A percentile compares a stretch with the other conserved stretches of the same genome.
These are phyloP conservation scores for Rhizomucor miehei DNA, from an alignment of 371 early-diverging fungal species.

Conservation along the genomic window DNA sequence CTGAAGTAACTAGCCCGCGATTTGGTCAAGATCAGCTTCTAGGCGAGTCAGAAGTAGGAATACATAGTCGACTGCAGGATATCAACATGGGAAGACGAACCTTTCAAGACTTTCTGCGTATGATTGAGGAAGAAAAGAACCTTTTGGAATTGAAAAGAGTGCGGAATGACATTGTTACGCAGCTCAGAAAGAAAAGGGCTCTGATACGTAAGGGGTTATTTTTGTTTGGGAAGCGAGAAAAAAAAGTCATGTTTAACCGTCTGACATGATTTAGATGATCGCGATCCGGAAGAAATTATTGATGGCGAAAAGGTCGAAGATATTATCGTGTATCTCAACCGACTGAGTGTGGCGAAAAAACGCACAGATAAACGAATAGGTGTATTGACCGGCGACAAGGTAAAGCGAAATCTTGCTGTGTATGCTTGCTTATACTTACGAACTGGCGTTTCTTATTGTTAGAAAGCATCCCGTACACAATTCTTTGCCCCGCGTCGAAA, in stretches of 20 bases:
- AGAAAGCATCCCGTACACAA: slow-evolving; percentile 12
- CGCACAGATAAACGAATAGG: slow-evolving; percentile 74
- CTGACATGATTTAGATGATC: slow-evolving; percentile 40
- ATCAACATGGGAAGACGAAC: slow-evolving; percentile 44
- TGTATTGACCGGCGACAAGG: slow-evolving; percentile 53
- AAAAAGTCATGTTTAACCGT: slow-evolving; percentile 4
- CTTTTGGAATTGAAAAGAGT: slow-evolving; percentile 63
- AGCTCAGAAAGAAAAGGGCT: slow-evolving; percentile 69
- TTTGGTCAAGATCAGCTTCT: slow-evolving; percentile 11
- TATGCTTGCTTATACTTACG: not conserved
- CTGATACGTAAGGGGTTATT: slow-evolving; percentile 38
- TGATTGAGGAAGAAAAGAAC: slow-evolving; percentile 72
- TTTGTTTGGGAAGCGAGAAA: not conserved
- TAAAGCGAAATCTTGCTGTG: slow-evolving; percentile 35
- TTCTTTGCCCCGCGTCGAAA: slow-evolving; percentile 23
- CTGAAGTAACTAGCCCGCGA: not conserved
- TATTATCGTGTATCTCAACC: slow-evolving; percentile 68
- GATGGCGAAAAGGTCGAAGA: slow-evolving; percentile 82
- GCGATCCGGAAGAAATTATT: slow-evolving; percentile 70
- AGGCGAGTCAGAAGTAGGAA: slow-evolving; percentile 25
- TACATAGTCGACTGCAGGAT: slow-evolving; percentile 25
- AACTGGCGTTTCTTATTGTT: not conserved
- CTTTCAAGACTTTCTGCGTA: slow-evolving; percentile 74
- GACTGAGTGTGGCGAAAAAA: slow-evolving; percentile 69
- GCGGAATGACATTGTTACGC: slow-evolving; percentile 70